phyloP scores from a whole-genome alignment of 1,139 yeast species.

The Insectozyma bohioensis region DNA sequence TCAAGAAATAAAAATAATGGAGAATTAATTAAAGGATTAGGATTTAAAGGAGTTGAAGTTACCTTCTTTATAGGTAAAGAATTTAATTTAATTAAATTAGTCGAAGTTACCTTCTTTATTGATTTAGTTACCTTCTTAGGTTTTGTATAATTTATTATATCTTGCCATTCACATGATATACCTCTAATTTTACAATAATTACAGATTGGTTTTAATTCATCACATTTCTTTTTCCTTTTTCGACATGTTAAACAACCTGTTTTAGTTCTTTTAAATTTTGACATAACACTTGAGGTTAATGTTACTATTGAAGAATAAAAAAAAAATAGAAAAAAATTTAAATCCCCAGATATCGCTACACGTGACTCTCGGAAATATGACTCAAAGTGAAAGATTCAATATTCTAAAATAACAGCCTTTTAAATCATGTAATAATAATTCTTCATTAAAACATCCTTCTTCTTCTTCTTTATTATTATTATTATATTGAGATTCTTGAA shows the following conservation, averaged over 20 bases:
- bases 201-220: constrained; percentile 27
- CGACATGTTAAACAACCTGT: constrained; percentile 22
- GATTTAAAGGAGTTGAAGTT: background rate
- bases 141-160: constrained; percentile 2
- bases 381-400: too few species aligned
- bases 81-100: constrained; percentile 1
- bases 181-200: constrained; percentile 21
- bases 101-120: background rate
- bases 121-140: background rate
- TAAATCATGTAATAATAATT: too few species aligned
- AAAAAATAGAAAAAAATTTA: too few species aligned
- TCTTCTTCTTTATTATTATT: too few species aligned
- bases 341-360: too few species aligned
- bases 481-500: too few species aligned
- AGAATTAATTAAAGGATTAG: background rate
- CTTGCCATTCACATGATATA: constrained; percentile 18
- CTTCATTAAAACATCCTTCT: too few species aligned
- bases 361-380: too few species aligned
- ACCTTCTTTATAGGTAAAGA: background rate
- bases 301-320: too few species aligned
- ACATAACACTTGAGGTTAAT: too few species aligned
- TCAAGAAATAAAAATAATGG: constrained; percentile 18
- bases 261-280: constrained; percentile 3
- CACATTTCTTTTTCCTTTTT: constrained; percentile 25
- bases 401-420: too few species aligned